phyloP scores from a whole-genome alignment of 345 rosid species.

The Murraya paniculata region DNA sequence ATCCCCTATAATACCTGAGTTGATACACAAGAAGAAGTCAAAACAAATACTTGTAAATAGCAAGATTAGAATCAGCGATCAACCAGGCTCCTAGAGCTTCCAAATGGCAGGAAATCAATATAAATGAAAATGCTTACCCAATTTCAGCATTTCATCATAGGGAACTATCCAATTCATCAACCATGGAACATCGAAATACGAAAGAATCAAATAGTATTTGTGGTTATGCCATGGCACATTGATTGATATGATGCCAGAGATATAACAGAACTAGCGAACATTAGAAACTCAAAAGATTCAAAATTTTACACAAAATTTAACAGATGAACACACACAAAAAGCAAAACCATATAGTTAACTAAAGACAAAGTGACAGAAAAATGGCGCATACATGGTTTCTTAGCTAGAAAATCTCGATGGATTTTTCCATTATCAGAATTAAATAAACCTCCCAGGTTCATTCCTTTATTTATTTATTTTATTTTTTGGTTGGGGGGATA shows the following conservation, averaged over 20 bases:
- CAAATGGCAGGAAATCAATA: neutral
- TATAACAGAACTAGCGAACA: neutral
- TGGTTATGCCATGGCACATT: neutral
- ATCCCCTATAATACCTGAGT: neutral
- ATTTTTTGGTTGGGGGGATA: no score
- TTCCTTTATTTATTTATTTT: neutral
- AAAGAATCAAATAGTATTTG: neutral
- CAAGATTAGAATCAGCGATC: neutral
- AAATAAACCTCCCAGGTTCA: slow-evolving; percentile 38
- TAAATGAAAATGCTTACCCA: neutral
- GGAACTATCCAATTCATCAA: neutral
- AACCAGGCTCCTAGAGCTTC: no score
- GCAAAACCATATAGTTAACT: neutral
- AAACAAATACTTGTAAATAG: neutral
- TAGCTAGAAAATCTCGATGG: slow-evolving; percentile 19
- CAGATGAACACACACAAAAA: neutral
- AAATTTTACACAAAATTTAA: neutral
- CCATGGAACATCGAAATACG: neutral
- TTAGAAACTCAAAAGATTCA: neutral
- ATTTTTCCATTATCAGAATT: slow-evolving; percentile 25
- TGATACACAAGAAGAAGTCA: neutral
- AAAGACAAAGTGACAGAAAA: slow-evolving; percentile 2
- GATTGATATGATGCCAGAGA: neutral
- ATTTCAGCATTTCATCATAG: neutral
- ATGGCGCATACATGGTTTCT: slow-evolving; percentile 22